phyloP scores from a whole-genome alignment of 345 rosid genomes.

The Lepidium aucheri region DNA sequence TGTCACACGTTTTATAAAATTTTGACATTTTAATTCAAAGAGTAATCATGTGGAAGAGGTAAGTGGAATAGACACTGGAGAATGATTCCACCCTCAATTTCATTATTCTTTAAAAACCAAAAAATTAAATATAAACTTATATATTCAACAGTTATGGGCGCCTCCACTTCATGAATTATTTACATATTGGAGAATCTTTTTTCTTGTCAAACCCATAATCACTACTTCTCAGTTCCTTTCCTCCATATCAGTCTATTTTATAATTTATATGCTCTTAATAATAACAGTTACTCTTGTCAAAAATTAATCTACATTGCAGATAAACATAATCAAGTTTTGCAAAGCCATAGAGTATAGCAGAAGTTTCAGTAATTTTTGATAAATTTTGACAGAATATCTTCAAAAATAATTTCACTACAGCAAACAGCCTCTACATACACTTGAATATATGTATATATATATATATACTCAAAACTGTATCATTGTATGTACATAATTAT shows the following conservation, averaged over 20 bases:
- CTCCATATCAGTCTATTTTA: neutral
- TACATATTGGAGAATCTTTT: constrained; percentile 21
- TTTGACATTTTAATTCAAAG: neutral
- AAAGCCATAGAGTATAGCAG: too few species aligned
- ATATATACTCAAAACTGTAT: too few species aligned
- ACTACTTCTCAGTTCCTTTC: constrained; percentile 3
- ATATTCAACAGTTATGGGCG: constrained; percentile 26
- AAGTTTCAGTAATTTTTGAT: too few species aligned
- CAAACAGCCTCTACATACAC: too few species aligned
- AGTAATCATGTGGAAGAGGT: constrained; percentile 3
- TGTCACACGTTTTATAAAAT: neutral
- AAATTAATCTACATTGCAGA: too few species aligned
- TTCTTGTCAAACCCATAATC: constrained; percentile 21
- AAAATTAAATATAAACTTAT: neutral
- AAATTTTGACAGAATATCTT: too few species aligned
- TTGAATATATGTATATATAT: too few species aligned
- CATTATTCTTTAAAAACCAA: constrained; percentile 16
- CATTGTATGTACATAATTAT: too few species aligned
- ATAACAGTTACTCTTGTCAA: too few species aligned
- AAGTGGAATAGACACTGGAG: constrained; percentile 20
- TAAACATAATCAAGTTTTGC: too few species aligned
- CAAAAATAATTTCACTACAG: too few species aligned
- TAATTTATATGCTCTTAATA: too few species aligned
- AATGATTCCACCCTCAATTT: constrained; percentile 16
- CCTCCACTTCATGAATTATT: constrained; percentile 20